Percentiles rank a stretch among this genome's conserved stretches.
Conservation (phyloP, 169 alveolate genomes). For the Plasmodium chabaudi region DNA sequence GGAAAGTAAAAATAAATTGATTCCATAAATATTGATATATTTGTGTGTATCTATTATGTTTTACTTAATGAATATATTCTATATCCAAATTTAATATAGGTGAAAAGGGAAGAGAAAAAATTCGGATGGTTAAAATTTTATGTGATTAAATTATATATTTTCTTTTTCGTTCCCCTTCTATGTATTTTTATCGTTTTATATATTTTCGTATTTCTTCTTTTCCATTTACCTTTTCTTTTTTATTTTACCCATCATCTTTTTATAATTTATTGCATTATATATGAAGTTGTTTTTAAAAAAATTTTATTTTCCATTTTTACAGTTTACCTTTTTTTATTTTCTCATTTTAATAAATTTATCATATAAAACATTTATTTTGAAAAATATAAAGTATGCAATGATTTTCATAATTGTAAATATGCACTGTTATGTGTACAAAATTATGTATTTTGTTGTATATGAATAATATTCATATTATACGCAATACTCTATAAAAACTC, state of each 20-base stretch:
- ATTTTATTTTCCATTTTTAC: not conserved
- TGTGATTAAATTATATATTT: slow-evolving; percentile 30
- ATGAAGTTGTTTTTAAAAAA: too few species aligned
- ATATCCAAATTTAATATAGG: slow-evolving; percentile 18
- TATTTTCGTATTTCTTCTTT: not conserved
- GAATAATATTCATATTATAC: too few species aligned
- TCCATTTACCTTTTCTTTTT: slow-evolving; percentile 52
- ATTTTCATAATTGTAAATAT: slow-evolving; percentile 18
- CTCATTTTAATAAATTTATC: slow-evolving; percentile 15
- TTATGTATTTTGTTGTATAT: not conserved
- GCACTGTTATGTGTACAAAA: not conserved
- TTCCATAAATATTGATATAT: not conserved
- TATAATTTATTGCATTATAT: too few species aligned
- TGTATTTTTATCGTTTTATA: not conserved
- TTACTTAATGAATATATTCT: slow-evolving; percentile 9
- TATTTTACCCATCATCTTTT: slow-evolving; percentile 8
- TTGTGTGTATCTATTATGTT: not conserved
- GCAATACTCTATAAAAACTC: too few species aligned
- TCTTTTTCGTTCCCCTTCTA: not conserved
- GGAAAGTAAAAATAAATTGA: not conserved
- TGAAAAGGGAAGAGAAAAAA: slow-evolving; percentile 33
- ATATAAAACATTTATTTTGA: slow-evolving; percentile 38
- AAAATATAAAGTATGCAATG: slow-evolving; percentile 18
- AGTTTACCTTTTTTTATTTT: slow-evolving; percentile 16
- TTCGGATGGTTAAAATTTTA: slow-evolving; percentile 31